These are phyloP conservation scores for Colletotrichum acutatum DNA, from an alignment of 2,329 filamentous ascomycete genomes.

Conservation along the genomic window DNA sequence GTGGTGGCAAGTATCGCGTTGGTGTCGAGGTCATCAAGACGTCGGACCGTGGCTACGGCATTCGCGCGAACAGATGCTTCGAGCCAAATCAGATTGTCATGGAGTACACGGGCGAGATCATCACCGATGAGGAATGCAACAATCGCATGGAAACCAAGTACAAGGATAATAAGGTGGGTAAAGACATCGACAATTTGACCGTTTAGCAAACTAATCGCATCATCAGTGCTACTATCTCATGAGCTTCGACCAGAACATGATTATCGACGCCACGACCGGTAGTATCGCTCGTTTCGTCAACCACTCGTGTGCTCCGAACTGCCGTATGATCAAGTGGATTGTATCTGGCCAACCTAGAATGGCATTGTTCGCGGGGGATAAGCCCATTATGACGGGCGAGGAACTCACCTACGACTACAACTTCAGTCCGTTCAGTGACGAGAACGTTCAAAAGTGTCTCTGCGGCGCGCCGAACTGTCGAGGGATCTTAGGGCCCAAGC, in stretches of 20 bases:
- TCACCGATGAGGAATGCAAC: conserved; percentile 94
- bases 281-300: conserved; percentile 98
- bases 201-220: conserved; percentile 9
- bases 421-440: conserved; percentile 75
- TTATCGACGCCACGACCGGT: conserved; percentile 95
- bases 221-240: conserved; percentile 94
- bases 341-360: conserved; percentile 94
- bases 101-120: conserved; percentile 98
- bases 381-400: conserved; percentile 91
- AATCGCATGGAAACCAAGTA: conserved; percentile 93
- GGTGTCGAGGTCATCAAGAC: conserved; percentile 97
- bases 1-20: conserved; percentile 86
- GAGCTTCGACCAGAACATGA: conserved; percentile 98
- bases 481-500: conserved; percentile 71
- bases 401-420: conserved; percentile 95
- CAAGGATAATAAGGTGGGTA: conserved; percentile 87
- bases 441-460: conserved; percentile 75
- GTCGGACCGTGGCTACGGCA: conserved; percentile 86
- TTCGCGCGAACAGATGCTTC: conserved; percentile 90
- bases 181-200: conserved; percentile 31
- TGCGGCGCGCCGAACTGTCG: conserved; percentile 73
- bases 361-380: conserved; percentile 93
- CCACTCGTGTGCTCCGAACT: conserved; percentile 96
- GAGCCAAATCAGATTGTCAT: conserved; percentile 94
- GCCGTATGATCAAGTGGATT: conserved; percentile 97